phyloP scores from a whole-genome alignment of 2,329 filamentous ascomycete genomes.

The Microdochium trichocladiopsis region DNA sequence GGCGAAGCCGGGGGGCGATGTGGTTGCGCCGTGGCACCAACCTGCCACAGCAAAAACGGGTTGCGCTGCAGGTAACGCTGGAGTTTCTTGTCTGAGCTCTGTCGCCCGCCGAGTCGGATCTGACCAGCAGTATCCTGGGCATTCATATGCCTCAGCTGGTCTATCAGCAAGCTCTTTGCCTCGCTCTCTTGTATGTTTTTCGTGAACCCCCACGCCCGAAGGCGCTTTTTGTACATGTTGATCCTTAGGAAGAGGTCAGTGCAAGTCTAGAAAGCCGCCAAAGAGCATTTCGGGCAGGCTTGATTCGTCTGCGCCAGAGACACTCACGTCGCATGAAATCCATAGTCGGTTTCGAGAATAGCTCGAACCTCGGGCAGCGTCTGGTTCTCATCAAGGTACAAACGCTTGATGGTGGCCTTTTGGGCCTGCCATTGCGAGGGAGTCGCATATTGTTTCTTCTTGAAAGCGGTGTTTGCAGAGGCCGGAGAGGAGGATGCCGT shows the following conservation, averaged over 20 bases:
- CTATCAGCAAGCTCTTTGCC: conserved; percentile 28
- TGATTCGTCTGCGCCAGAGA: background rate
- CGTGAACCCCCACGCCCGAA: conserved; percentile 32
- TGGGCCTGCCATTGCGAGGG: conserved; percentile 13
- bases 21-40: background rate
- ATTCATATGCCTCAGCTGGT: no score
- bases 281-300: no score
- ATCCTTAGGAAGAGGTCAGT: conserved; percentile 19
- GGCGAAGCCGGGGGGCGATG: background rate
- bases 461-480: no score
- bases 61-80: conserved; percentile 31
- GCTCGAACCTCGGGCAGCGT: conserved; percentile 32
- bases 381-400: conserved; percentile 32
- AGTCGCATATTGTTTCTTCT: conserved; percentile 8
- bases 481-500: no score
- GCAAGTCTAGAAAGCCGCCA: background rate
- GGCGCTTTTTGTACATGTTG: conserved; percentile 35
- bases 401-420: conserved; percentile 23
- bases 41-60: conserved; percentile 10
- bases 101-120: no score
- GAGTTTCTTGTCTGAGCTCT: conserved; percentile 29
- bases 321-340: conserved; percentile 31
- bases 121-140: no score
- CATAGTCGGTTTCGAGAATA: conserved; percentile 27
- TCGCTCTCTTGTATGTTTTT: conserved; percentile 34